A percentile compares a stretch with the other conserved stretches of the same genome.
These are phyloP conservation scores for Trifolium repens DNA, from an alignment of 306 rosid genomes.

Conservation along the genomic window DNA sequence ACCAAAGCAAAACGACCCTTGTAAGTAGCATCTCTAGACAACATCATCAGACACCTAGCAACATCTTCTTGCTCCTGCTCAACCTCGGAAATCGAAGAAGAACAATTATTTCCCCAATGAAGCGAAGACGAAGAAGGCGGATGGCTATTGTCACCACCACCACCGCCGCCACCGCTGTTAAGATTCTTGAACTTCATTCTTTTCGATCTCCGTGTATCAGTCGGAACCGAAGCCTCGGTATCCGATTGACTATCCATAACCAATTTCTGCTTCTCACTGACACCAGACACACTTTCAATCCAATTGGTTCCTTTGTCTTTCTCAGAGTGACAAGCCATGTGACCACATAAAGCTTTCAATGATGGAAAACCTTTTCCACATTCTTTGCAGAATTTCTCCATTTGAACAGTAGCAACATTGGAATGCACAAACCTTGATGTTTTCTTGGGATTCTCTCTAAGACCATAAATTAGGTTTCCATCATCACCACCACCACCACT, in stretches of 20 bases:
- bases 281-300: constrained; percentile 6
- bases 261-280: constrained; percentile 53
- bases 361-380: constrained; percentile 86
- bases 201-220: constrained; percentile 47
- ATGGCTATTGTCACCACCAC: neutral
- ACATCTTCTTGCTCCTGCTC: constrained; percentile 73
- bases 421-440: constrained; percentile 68
- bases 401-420: constrained; percentile 39
- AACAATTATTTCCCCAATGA: constrained; percentile 36
- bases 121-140: constrained; percentile 11
- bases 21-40: constrained; percentile 50
- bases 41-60: constrained; percentile 74
- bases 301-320: constrained; percentile 51
- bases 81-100: constrained; percentile 59
- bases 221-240: constrained; percentile 61
- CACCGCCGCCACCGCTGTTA: neutral
- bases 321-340: constrained; percentile 89
- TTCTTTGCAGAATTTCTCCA: constrained; percentile 64
- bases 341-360: constrained; percentile 80
- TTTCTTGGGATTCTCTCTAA: constrained; percentile 84
- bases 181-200: constrained; percentile 54
- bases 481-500: neutral
- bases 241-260: constrained; percentile 72
- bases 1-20: constrained; percentile 52
- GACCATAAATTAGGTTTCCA: constrained; percentile 57